A percentile compares a stretch with the other conserved stretches of the same genome.
phyloP scores from a whole-genome alignment of 331 rosid genomes.

The Quercus phellos region DNA sequence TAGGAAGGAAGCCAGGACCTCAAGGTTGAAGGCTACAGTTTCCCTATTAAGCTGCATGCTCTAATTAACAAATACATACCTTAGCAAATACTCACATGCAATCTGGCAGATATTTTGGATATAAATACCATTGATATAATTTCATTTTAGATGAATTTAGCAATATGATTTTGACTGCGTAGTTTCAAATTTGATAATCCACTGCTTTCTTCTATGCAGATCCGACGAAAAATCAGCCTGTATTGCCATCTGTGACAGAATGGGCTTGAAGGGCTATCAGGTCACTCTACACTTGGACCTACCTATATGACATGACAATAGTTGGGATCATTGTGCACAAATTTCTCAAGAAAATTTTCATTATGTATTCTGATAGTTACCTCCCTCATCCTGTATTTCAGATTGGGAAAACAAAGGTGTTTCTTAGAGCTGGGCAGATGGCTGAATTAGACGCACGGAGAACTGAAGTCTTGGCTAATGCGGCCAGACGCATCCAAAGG shows the following conservation, averaged over 20 bases:
- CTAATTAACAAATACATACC: not conserved
- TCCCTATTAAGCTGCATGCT: conserved; percentile 3
- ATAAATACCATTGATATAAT: not conserved
- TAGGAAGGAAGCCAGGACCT: conserved; percentile 20
- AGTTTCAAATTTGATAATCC: not conserved
- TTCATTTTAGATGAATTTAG: not conserved
- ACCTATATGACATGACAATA: conserved; percentile 9
- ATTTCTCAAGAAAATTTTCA: not conserved
- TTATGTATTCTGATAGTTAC: conserved; percentile 9
- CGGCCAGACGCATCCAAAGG: conserved; percentile 70
- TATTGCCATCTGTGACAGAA: conserved; percentile 65
- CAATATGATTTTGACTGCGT: not conserved
- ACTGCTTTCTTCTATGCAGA: conserved; percentile 37
- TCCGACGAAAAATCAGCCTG: conserved; percentile 81
- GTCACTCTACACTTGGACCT: conserved; percentile 35
- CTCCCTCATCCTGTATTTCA: conserved; percentile 18
- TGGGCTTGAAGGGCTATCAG: conserved; percentile 80
- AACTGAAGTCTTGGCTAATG: conserved; percentile 71
- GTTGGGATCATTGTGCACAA: conserved; percentile 1
- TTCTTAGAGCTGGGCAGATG: conserved; percentile 92
- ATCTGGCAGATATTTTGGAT: not conserved
- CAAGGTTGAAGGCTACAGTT: conserved; percentile 7
- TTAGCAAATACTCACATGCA: not conserved
- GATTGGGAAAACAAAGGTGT: conserved; percentile 85
- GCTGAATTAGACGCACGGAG: conserved; percentile 82